Percentiles rank a stretch among this genome's conserved stretches.
Evolutionary conservation across 106 monocot species (phyloP).

Genomic region (Allium cepa): DNA sequence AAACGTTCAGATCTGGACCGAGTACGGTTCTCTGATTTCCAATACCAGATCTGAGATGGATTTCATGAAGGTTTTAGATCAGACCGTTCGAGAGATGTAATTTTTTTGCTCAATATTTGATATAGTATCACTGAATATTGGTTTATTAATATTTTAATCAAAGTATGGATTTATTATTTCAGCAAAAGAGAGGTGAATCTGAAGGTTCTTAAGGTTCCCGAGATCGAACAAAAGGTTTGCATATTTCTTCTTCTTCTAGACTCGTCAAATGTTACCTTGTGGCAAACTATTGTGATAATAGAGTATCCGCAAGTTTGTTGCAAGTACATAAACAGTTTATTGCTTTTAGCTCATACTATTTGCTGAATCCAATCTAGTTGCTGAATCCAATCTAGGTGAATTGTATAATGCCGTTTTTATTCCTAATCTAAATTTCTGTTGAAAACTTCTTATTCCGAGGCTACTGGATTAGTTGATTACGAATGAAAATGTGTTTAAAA

Average conservation of each 20-base stretch:
- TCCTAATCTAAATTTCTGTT: too few species aligned
- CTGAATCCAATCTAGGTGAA: too few species aligned
- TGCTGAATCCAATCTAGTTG: too few species aligned
- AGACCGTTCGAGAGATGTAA: slow-evolving; percentile 91
- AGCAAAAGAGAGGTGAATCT: slow-evolving; percentile 99
- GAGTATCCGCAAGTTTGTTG: too few species aligned
- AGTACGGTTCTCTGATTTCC: not conserved
- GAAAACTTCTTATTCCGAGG: too few species aligned
- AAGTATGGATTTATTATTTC: not conserved
- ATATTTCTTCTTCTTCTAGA: not conserved
- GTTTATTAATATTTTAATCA: not conserved
- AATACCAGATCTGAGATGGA: slow-evolving; percentile 44
- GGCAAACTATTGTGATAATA: too few species aligned
- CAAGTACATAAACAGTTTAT: too few species aligned
- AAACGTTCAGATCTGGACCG: too few species aligned
- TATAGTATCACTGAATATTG: not conserved
- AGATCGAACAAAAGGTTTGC: slow-evolving; percentile 93
- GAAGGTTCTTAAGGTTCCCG: slow-evolving; percentile 93
- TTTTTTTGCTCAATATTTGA: slow-evolving; percentile 6
- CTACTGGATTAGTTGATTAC: too few species aligned
- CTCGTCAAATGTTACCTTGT: not conserved
- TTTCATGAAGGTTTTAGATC: slow-evolving; percentile 93
- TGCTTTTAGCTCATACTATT: too few species aligned
- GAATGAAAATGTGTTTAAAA: too few species aligned
- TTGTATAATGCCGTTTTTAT: too few species aligned